Evolutionary conservation across 352 stramenopile species (phyloP).

Genomic region (Globisporangium mamillatum): DNA sequence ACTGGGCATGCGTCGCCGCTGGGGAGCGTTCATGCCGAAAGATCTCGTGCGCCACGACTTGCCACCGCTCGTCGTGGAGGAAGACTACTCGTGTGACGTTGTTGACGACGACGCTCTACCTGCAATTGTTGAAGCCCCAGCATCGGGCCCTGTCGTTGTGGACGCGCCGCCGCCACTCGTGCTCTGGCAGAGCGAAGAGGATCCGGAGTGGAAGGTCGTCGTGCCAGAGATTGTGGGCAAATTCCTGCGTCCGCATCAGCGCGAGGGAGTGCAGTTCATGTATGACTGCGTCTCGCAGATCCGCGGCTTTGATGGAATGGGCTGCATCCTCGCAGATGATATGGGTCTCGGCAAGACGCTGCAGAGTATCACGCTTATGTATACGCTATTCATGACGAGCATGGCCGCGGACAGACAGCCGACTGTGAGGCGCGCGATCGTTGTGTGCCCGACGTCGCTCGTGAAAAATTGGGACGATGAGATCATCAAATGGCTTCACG

Average conservation of each 20-base stretch:
- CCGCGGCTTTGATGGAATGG: slow-evolving; percentile 73
- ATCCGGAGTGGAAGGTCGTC: slow-evolving; percentile 63
- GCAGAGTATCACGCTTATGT: slow-evolving; percentile 87
- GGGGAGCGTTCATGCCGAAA: slow-evolving; percentile 41
- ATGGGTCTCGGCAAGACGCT: slow-evolving; percentile 88
- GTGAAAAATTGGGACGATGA: slow-evolving; percentile 91
- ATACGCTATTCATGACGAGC: slow-evolving; percentile 73
- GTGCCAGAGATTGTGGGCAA: slow-evolving; percentile 92
- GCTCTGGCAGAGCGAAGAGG: slow-evolving; percentile 72
- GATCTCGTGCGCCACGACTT: slow-evolving; percentile 66
- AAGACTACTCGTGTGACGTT: slow-evolving; percentile 37
- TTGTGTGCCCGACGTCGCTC: slow-evolving; percentile 83
- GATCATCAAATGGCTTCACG: slow-evolving; percentile 87
- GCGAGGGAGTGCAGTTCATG: slow-evolving; percentile 96
- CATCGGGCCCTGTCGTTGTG: slow-evolving; percentile 14
- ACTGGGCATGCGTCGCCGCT: slow-evolving; percentile 74
- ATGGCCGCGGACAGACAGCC: slow-evolving; percentile 51
- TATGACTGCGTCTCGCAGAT: slow-evolving; percentile 93
- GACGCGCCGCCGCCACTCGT: slow-evolving; percentile 68
- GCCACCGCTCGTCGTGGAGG: slow-evolving; percentile 58
- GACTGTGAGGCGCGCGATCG: slow-evolving; percentile 68
- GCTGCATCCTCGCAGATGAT: slow-evolving; percentile 86
- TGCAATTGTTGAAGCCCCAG: slow-evolving; percentile 22
- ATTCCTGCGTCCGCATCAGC: slow-evolving; percentile 94
- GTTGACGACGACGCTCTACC: slow-evolving; percentile 24